Evolutionary conservation across 1,284 basidiomycete species (phyloP).

Genomic region (Sparassis latifolia): DNA sequence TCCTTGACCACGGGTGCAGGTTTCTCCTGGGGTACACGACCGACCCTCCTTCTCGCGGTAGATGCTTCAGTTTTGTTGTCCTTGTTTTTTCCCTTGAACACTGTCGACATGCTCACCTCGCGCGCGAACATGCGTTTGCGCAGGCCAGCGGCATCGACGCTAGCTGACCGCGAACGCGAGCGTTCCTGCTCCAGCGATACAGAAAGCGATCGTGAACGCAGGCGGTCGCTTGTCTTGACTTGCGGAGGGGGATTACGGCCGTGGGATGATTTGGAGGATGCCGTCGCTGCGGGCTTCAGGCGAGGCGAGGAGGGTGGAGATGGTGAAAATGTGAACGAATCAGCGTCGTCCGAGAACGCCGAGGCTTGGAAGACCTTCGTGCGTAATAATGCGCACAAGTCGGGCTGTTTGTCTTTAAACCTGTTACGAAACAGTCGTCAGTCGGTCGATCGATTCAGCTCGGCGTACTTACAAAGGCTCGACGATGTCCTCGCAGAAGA

Average conservation of each 20-base stretch:
- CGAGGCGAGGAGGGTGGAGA: conserved; percentile 20
- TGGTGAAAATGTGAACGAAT: conserved; percentile 22
- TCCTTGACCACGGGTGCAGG: not conserved
- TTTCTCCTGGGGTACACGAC: no score
- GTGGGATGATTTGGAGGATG: conserved; percentile 11
- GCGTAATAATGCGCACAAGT: conserved; percentile 50
- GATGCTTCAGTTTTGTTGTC: conserved; percentile 10
- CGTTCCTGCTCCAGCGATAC: conserved; percentile 51
- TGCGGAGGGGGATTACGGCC: conserved; percentile 17
- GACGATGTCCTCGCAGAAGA: conserved; percentile 58
- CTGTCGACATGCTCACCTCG: conserved; percentile 69
- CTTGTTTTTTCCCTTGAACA: conserved; percentile 39
- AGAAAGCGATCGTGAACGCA: conserved; percentile 61
- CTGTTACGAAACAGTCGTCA: conserved; percentile 27
- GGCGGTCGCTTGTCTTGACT: conserved; percentile 9
- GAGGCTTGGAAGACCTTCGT: conserved; percentile 59
- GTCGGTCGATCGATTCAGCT: not conserved
- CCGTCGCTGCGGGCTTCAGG: conserved; percentile 4
- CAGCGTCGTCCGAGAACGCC: conserved; percentile 45
- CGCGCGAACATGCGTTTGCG: conserved; percentile 44
- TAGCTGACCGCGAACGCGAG: conserved; percentile 32
- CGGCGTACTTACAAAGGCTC: conserved; percentile 46
- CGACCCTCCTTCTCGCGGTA: no score
- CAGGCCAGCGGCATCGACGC: conserved; percentile 31
- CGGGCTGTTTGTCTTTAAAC: conserved; percentile 49